A percentile compares a stretch with the other conserved stretches of the same genome.
Evolutionary conservation across 2,329 filamentous ascomycete genomes (phyloP).

Genomic region (Talaromyces sp.): DNA sequence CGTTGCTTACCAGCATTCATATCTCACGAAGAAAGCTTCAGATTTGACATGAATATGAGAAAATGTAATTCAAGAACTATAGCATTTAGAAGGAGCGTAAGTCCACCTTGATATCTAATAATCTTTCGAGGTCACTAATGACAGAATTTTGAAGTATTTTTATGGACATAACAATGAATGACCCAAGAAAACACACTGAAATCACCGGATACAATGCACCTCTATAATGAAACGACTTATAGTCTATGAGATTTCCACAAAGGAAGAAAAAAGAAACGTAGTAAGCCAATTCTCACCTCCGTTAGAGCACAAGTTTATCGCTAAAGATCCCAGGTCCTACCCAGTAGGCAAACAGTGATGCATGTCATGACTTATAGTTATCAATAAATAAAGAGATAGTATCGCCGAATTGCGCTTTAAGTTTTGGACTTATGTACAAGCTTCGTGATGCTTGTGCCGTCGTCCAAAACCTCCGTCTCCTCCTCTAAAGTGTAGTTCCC

Average conservation of each 20-base stretch:
- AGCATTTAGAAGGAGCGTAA: neutral
- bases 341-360: neutral
- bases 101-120: neutral
- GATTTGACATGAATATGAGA: too few species aligned
- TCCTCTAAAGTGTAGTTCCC: constrained; percentile 63
- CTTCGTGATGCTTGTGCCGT: constrained; percentile 65
- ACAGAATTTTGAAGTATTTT: neutral
- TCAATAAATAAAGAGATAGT: neutral
- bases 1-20: too few species aligned
- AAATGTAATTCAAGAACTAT: too few species aligned
- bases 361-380: neutral
- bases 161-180: neutral
- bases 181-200: neutral
- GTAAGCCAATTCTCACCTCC: neutral
- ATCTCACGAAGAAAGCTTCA: too few species aligned
- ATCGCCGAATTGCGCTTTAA: neutral
- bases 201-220: neutral
- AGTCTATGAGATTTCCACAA: neutral
- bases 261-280: neutral
- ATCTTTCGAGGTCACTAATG: neutral
- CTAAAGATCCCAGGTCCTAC: neutral
- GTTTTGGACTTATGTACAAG: constrained; percentile 37
- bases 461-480: constrained; percentile 55
- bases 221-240: neutral
- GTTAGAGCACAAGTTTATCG: neutral